Base-by-base conservation (phyloP, 23 red algal genomes). In the Chondrus crispus region DNA sequence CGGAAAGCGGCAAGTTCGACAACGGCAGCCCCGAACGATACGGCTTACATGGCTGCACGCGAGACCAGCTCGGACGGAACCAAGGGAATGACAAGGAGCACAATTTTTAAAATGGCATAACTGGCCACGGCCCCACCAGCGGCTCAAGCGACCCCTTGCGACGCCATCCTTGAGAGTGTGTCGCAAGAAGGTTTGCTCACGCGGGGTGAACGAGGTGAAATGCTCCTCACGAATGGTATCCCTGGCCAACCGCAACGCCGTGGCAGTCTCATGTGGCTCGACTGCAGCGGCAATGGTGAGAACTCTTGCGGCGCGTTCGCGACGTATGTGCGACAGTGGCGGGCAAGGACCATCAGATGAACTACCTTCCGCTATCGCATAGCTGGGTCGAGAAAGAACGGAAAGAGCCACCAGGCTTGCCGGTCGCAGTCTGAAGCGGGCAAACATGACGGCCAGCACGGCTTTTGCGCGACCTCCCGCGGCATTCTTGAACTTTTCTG, bases 91-190 rank as follows among this genome's bases (percentile, higher is more conserved):
- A 79, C 68, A 20, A 45, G 50, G 22, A 79, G 36, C 11, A 76
- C 85, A 2, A 89, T 7, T 10, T 19, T 78, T 13, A 89, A 69
- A 44, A 79, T 79, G 69, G 85, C 69, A 69, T 89, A 89, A 74
- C 46, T 46, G 24, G 85, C 85, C 26, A 38, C 85, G 1, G 69
- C 85, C 9, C 69, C 85, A 28, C 85, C 85, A 18, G 72, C 85
- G 4, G 85, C 85, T 26, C 85, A 76, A 4, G 85, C 85, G 50
- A 89, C 69, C 85, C 19, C 85, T 60, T 5, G 85, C 68, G 2
- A 79, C 69, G 66, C 69, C 85, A 22, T 89, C 85, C 33, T 79
- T 51, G 44, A 89, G 20, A 4, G 48, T 58, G 33, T 55, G 69
- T 40, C 69, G 37, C 33, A 89, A 69, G 20, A 89, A 79, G 22